Evolutionary conservation across 805 yeast genomes (phyloP).

Genomic region (Ascoidea tarda): DNA sequence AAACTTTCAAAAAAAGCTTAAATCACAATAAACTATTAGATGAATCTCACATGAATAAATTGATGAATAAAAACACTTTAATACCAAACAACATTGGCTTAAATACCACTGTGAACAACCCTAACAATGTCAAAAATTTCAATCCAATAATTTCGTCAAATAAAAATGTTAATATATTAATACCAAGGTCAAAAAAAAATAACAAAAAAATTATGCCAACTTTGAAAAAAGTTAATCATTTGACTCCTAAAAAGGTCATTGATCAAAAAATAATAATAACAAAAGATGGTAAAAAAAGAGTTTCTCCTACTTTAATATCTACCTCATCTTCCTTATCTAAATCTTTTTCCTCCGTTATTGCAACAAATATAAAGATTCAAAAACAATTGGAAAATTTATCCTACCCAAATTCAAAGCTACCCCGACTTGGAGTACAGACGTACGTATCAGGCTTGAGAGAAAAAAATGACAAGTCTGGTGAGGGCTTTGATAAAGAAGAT

Average conservation of each 20-base stretch:
- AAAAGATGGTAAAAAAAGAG: constrained; percentile 65
- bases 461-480: constrained; percentile 13
- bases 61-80: background rate
- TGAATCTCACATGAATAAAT: no score
- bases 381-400: constrained; percentile 20
- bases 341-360: constrained; percentile 4
- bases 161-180: constrained; percentile 13
- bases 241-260: constrained; percentile 7
- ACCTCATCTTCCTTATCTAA: constrained; percentile 16
- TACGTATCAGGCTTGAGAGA: constrained; percentile 44
- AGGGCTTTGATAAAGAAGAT: constrained; percentile 14
- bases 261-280: constrained; percentile 46
- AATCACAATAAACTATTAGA: background rate
- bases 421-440: constrained; percentile 51
- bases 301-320: constrained; percentile 55
- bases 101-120: constrained; percentile 9
- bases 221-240: background rate
- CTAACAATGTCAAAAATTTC: background rate
- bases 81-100: constrained; percentile 1
- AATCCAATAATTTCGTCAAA: constrained; percentile 1
- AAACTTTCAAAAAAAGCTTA: constrained; percentile 9
- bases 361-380: constrained; percentile 16
- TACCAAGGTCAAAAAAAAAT: constrained; percentile 17
- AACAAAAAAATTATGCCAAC: background rate
- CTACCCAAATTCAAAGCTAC: constrained; percentile 33